These are phyloP conservation scores for Jatropha multifida DNA, from an alignment of 441 rosid genomes.

Conservation along the genomic window DNA sequence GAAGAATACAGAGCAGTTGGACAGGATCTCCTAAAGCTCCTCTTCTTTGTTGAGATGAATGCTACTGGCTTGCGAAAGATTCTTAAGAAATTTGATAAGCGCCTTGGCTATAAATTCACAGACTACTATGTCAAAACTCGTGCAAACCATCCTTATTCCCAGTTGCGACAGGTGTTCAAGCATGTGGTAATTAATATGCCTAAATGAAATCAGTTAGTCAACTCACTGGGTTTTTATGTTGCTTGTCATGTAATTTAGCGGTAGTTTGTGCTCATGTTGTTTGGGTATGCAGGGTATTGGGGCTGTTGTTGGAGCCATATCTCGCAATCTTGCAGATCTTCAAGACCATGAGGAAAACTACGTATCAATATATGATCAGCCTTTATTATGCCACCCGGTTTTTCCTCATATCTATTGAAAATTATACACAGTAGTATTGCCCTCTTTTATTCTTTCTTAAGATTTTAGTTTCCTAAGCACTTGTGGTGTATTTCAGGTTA, in stretches of 20 bases:
- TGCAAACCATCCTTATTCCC: constrained; percentile 97
- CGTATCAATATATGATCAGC: constrained; percentile 87
- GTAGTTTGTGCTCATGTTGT: not conserved
- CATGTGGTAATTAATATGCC: constrained; percentile 69
- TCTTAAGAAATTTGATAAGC: constrained; percentile 90
- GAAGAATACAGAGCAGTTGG: constrained; percentile 81
- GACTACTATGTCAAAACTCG: constrained; percentile 92
- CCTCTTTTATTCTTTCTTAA: constrained; percentile 14
- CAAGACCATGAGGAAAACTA: constrained; percentile 82
- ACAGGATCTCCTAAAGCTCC: constrained; percentile 72
- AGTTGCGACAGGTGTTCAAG: constrained; percentile 93
- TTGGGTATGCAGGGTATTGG: constrained; percentile 68
- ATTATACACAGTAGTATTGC: constrained; percentile 22
- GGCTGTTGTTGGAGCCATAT: constrained; percentile 96
- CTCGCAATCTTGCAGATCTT: constrained; percentile 92
- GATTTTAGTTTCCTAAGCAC: constrained; percentile 1
- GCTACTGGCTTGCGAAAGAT: constrained; percentile 93
- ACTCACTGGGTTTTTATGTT: not conserved
- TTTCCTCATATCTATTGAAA: constrained; percentile 29
- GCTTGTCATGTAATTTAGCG: not conserved
- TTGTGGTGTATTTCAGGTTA: not conserved
- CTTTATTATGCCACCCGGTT: constrained; percentile 69
- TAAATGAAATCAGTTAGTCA: not conserved
- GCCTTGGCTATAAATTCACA: constrained; percentile 84
- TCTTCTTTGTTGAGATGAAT: constrained; percentile 80